Evolutionary conservation across 2,329 filamentous ascomycete species (phyloP).

Genomic region (Phyllosticta citrichinensis): DNA sequence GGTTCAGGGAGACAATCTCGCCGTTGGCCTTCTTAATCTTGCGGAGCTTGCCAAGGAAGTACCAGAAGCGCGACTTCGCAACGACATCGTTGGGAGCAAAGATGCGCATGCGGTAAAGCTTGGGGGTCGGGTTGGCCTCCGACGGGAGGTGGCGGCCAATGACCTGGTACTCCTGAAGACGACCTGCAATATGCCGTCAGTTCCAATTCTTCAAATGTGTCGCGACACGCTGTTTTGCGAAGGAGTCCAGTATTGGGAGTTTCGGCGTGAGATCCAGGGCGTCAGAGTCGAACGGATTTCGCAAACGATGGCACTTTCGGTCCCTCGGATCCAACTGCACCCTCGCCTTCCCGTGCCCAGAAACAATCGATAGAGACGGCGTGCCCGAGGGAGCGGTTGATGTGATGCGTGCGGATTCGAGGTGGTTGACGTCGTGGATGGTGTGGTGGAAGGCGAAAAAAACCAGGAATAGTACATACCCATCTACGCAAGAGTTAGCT

Average conservation of each 20-base stretch:
- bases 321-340: neutral
- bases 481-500: conserved; percentile 12
- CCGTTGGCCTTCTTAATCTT: conserved; percentile 99
- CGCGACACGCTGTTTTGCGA: neutral
- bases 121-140: conserved; percentile 92
- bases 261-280: neutral
- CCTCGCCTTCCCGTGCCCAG: neutral
- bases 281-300: neutral
- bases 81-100: conserved; percentile 97
- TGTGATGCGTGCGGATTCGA: neutral
- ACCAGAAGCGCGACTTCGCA: conserved; percentile 99
- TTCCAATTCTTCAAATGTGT: neutral
- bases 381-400: neutral
- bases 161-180: conserved; percentile 99
- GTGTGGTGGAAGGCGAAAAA: neutral
- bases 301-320: neutral
- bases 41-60: conserved; percentile 97
- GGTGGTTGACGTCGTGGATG: conserved; percentile 1
- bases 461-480: conserved; percentile 11
- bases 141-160: conserved; percentile 98
- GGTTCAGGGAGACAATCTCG: conserved; percentile 96
- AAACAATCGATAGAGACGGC: neutral
- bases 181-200: conserved; percentile 53
- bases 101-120: conserved; percentile 99
- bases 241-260: neutral